These are phyloP conservation scores for Elaphomyces granulatus DNA, from an alignment of 495 filamentous ascomycete species.

Conservation along the genomic window DNA sequence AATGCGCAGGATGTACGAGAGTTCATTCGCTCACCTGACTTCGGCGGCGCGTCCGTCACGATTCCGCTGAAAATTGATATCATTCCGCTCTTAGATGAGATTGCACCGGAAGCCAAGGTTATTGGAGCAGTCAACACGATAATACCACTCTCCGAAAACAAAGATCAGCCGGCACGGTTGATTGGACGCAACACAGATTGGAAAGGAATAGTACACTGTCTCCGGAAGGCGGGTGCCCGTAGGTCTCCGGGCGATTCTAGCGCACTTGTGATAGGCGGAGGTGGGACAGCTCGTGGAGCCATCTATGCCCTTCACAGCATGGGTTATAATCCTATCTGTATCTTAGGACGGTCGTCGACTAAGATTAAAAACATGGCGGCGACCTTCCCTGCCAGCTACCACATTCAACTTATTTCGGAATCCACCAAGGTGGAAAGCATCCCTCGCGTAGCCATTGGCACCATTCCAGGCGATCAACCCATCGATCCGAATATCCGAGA, in stretches of 20 bases:
- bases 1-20: slow-evolving; percentile 46
- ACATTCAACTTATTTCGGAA: slow-evolving; percentile 48
- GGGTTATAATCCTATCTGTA: slow-evolving; percentile 71
- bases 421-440: slow-evolving; percentile 33
- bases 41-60: slow-evolving; percentile 89
- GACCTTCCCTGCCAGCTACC: slow-evolving; percentile 62
- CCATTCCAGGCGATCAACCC: slow-evolving; percentile 77
- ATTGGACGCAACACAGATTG: slow-evolving; percentile 93
- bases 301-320: slow-evolving; percentile 79
- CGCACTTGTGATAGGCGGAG: slow-evolving; percentile 64
- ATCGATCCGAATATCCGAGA: slow-evolving; percentile 60
- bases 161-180: slow-evolving; percentile 35
- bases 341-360: slow-evolving; percentile 60
- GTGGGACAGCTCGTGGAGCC: slow-evolving; percentile 83
- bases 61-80: slow-evolving; percentile 91
- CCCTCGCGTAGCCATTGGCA: slow-evolving; percentile 69
- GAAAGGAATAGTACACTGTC: slow-evolving; percentile 73
- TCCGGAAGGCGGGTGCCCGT: slow-evolving; percentile 56
- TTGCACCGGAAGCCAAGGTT: slow-evolving; percentile 58
- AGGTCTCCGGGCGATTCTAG: slow-evolving; percentile 23
- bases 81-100: slow-evolving; percentile 63
- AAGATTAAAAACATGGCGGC: slow-evolving; percentile 53
- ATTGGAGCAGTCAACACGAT: slow-evolving; percentile 97
- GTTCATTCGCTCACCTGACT: slow-evolving; percentile 54
- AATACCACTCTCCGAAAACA: slow-evolving; percentile 34